phyloP scores from a whole-genome alignment of 2,329 filamentous ascomycete species.

The Xylaria sp. region DNA sequence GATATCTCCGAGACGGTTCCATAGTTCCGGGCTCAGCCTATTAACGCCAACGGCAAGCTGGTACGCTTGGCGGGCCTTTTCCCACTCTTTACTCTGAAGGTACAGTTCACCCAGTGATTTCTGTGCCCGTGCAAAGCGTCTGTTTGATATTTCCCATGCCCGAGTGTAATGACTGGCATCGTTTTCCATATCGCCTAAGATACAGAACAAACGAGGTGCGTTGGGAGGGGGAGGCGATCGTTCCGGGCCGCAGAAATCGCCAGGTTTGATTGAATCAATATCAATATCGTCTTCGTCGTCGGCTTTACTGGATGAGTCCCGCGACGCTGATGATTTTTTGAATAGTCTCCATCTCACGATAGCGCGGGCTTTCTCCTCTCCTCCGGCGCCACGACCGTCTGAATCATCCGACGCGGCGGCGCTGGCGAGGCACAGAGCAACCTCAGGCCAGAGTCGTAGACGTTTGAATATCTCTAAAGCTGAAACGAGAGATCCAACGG shows the following conservation, averaged over 20 bases:
- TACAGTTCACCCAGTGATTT: conserved; percentile 85
- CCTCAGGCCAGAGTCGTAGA: conserved; percentile 92
- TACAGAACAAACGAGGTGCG: conserved; percentile 89
- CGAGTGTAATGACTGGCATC: conserved; percentile 80
- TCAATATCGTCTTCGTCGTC: conserved; percentile 66
- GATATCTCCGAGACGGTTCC: conserved; percentile 92
- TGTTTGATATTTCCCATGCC: conserved; percentile 86
- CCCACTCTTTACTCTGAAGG: conserved; percentile 71
- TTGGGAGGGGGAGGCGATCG: conserved; percentile 78
- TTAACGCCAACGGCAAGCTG: conserved; percentile 80
- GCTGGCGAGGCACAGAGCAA: conserved; percentile 84
- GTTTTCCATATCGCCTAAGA: conserved; percentile 87
- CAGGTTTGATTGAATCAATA: conserved; percentile 64
- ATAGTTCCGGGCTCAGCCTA: conserved; percentile 81
- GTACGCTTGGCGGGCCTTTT: conserved; percentile 80
- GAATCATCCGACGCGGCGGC: conserved; percentile 67
- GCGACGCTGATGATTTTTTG: conserved; percentile 62
- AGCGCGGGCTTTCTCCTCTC: conserved; percentile 81
- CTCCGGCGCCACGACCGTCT: conserved; percentile 63
- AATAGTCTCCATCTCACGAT: conserved; percentile 84
- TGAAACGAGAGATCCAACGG: conserved; percentile 85
- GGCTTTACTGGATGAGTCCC: conserved; percentile 51
- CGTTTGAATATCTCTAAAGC: conserved; percentile 97
- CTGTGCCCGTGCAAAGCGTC: conserved; percentile 86
- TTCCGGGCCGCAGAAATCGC: conserved; percentile 70